phyloP scores from a whole-genome alignment of 306 rosid species.

The Medicago arabica region DNA sequence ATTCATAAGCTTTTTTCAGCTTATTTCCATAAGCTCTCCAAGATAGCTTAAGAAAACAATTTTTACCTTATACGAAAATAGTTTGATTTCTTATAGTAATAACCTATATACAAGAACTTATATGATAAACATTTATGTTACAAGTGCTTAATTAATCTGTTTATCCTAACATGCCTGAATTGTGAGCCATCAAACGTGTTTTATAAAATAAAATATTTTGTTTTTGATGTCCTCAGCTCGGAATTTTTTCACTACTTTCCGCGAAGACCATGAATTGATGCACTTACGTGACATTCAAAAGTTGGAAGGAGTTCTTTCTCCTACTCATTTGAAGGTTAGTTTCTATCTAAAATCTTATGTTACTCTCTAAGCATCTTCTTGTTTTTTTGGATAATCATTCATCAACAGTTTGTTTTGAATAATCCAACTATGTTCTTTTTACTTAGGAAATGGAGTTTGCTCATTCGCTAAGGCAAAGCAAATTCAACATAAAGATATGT shows the following conservation, averaged over 20 bases:
- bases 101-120: background rate
- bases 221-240: slow-evolving; percentile 65
- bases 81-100: background rate
- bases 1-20: background rate
- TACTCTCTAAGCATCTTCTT: slow-evolving; percentile 10
- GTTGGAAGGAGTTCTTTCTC: slow-evolving; percentile 96
- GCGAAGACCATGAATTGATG: slow-evolving; percentile 94
- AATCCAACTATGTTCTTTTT: slow-evolving; percentile 34
- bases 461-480: slow-evolving; percentile 85
- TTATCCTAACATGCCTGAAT: background rate
- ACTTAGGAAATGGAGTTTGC: slow-evolving; percentile 96
- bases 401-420: slow-evolving; percentile 18
- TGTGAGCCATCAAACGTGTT: background rate
- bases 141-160: background rate
- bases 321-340: slow-evolving; percentile 79
- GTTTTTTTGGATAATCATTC: slow-evolving; percentile 26
- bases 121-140: background rate
- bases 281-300: slow-evolving; percentile 86
- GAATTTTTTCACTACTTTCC: slow-evolving; percentile 74
- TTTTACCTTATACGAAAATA: background rate
- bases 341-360: background rate
- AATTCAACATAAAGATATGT: slow-evolving; percentile 94
- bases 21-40: background rate
- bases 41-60: background rate
- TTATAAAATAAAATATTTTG: background rate